Base-by-base conservation (phyloP, 2,329 filamentous ascomycete species). In the Fusarium citri region DNA sequence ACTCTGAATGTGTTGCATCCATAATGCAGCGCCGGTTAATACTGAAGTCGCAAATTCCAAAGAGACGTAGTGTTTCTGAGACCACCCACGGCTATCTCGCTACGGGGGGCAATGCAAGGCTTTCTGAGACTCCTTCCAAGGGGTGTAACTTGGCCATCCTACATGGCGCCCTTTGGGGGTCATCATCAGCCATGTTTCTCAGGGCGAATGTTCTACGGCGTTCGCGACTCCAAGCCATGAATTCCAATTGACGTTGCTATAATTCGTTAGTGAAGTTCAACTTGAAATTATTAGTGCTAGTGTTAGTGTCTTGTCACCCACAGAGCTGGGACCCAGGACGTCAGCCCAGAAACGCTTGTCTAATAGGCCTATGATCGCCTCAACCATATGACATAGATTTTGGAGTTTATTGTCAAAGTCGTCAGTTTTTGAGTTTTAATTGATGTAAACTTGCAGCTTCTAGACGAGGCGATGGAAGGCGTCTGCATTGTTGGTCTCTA, bases 181-280 rank as follows among this genome's bases (percentile, higher is more conserved):
- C 22, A 23, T 41, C 15, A 12, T 20, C n/a, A 46, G 66, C 56
- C 64, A 59, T 71, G 64, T 70, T 67, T 67, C 66, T 64, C 22
- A 40, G n/a, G 42, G 16, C 66, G 25, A 48, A 66, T 55, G 54
- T 64, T 70, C 54, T 59, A 71, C 48, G 30, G 45, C 40, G 55
- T 61, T 62, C 64, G 49, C 50, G 59, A 55, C 63, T 43, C 25
- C 45, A 70, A 55, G 60, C 62, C 67, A 59, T 68, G 46, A 54
- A 71, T 69, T 70, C 67, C 66, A 64, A 37, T 55, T 51, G 40
- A 30, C 45, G 48, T 46, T 55, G 26, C 23, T 55, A n/a, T 53
- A 61, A 51, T 70, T 51, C 57, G 49, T 53, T 49, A 23, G 51
- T 54, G 28, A 53, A 41, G 20, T 30, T 43, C 25, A 41, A n/a